Base-by-base conservation (phyloP, 768 basidiomycete genomes). In the Boletus pseudo-olivaceus region DNA sequence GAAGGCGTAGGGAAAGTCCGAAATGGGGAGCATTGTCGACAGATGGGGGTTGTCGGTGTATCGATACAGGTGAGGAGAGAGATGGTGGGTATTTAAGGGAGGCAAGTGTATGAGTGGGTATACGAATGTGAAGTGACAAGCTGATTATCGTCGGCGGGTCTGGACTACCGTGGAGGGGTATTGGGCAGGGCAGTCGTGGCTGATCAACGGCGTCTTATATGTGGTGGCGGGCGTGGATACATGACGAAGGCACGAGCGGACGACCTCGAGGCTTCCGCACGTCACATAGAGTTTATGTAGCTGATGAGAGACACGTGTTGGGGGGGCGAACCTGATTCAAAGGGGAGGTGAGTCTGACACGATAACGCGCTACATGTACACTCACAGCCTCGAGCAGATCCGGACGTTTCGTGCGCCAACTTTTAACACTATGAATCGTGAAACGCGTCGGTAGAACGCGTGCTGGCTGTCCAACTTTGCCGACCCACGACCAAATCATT, bases 1-100 rank as follows among this genome's bases (percentile, higher is more conserved):
- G 51, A 82, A 75, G 29, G 82, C 77, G 54, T 81, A 73, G 67
- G 78, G 82, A 64, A 82, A 73, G 56, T 83, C 82, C 49, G 71
- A 71, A 15, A 78, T 73, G 47, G 80, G 78, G 56, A 82, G 67
- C 78, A 81, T 83, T 37, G 52, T 57, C 30, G 43, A 44, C 40
- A 45, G 44, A 34, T 27, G 47, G 14, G 5, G 1, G 51, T 15
- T 14, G 57, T 49, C 20, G 17, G 38, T 20, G 50, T 44, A 48
- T 49, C 23, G 15, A 29, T 38, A 33, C 19, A 48, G 47, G 60
- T 53, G 69, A 65, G 48, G 34, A 26, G 40, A 40, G 41, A 37
- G 47, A 41, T 43, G 37, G 26, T 49, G 54, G 54, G 63, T 62
- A 63, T 65, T 64, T 68, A 57, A 59, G 46, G 30, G 59, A 49